Conservation (phyloP, 1,139 yeast genomes). For the Saccharomyces hybrid region DNA sequence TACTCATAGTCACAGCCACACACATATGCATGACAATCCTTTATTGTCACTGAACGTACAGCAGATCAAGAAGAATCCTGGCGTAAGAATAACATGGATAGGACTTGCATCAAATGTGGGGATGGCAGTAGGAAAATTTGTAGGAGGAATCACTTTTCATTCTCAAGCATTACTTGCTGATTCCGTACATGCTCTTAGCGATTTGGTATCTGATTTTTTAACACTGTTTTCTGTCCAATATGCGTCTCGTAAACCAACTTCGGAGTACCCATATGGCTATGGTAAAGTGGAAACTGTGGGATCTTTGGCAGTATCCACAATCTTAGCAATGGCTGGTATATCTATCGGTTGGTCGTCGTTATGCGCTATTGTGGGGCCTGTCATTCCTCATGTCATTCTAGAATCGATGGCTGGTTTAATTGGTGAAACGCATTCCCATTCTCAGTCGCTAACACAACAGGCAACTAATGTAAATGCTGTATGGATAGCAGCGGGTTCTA, state of each 20-base stretch:
- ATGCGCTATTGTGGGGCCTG: conserved; percentile 59
- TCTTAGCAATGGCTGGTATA: conserved; percentile 77
- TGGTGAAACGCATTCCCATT: conserved; percentile 36
- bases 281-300: conserved; percentile 93
- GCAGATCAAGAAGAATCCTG: conserved; percentile 56
- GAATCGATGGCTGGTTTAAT: conserved; percentile 35
- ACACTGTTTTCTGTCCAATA: conserved; percentile 85
- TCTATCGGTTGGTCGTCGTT: conserved; percentile 88
- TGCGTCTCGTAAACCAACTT: conserved; percentile 58
- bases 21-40: conserved; percentile 34
- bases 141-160: conserved; percentile 87
- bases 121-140: conserved; percentile 78
- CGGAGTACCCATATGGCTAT: conserved; percentile 73
- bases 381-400: conserved; percentile 50
- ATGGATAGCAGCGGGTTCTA: conserved; percentile 89
- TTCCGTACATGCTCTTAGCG: conserved; percentile 86
- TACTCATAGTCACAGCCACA: conserved; percentile 33
- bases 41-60: conserved; percentile 34
- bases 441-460: conserved; percentile 38
- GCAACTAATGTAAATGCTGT: conserved; percentile 83
- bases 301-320: conserved; percentile 76
- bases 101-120: conserved; percentile 78
- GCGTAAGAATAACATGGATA: conserved; percentile 87
- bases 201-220: conserved; percentile 78
- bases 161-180: conserved; percentile 93